These are phyloP conservation scores for Monilinia fructicola DNA, from an alignment of 2,329 filamentous ascomycete species.

Conservation along the genomic window DNA sequence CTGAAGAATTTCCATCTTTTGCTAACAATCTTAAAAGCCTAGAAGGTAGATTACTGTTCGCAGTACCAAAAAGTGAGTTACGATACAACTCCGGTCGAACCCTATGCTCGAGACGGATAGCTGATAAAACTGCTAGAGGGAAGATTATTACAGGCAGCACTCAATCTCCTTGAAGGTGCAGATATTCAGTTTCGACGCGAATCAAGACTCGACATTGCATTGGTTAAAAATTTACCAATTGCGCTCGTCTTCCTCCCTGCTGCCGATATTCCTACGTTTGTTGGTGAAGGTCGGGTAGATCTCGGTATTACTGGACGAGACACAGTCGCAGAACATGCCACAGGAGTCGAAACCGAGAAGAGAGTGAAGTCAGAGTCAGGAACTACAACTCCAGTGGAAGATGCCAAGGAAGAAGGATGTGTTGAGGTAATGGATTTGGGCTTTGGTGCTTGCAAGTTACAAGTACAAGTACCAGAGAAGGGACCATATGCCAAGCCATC, in stretches of 20 bases:
- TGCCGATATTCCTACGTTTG: slow-evolving; percentile 95
- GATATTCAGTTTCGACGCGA: slow-evolving; percentile 97
- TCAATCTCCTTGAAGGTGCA: slow-evolving; percentile 88
- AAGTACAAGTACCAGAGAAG: slow-evolving; percentile 94
- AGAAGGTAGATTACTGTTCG: slow-evolving; percentile 90
- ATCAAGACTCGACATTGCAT: slow-evolving; percentile 91
- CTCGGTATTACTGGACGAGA: slow-evolving; percentile 93
- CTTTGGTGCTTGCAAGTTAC: slow-evolving; percentile 88
- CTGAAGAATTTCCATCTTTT: slow-evolving; percentile 40
- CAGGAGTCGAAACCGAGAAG: slow-evolving; percentile 53
- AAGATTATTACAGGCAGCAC: slow-evolving; percentile 79
- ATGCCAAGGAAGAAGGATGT: slow-evolving; percentile 50
- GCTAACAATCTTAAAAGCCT: slow-evolving; percentile 59
- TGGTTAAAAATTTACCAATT: slow-evolving; percentile 95
- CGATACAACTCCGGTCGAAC: slow-evolving; percentile 23
- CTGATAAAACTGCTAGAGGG: slow-evolving; percentile 63
- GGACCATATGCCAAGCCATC: slow-evolving; percentile 67
- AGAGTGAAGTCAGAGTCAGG: slow-evolving; percentile 51
- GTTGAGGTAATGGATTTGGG: slow-evolving; percentile 87
- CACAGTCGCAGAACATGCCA: slow-evolving; percentile 88
- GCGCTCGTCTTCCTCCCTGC: slow-evolving; percentile 96
- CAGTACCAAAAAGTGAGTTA: slow-evolving; percentile 92
- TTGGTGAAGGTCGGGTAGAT: slow-evolving; percentile 90
- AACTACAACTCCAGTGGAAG: slow-evolving; percentile 45
- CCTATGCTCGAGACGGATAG: slow-evolving; percentile 23